Evolutionary conservation across 140 eudicot genomes (phyloP), one percentile per base, ranked within the genome.

Genomic region (Anethum foeniculum): DNA sequence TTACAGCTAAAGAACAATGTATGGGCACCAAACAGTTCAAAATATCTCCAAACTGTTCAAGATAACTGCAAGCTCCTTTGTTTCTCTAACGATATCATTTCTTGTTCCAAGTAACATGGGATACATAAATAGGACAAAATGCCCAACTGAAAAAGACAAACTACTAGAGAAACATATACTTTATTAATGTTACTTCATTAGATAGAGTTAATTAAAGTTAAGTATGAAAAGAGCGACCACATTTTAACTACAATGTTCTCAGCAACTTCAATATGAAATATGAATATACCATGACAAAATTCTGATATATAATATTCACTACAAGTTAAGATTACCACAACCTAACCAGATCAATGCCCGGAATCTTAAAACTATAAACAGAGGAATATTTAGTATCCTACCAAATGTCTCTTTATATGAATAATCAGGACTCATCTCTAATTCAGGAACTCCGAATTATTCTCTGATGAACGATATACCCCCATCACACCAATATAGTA

Each of bases 91-190:
- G 41, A 68, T 68, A 68, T 34, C 12, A 68, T 28, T 68, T 32
- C 23, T 68, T 68, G 43, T 34, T 68, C 43, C 43, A 30, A 68
- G 74, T 68, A 28, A 32, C 74, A 36, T 71, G 48, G 49, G 76
- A 78, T 76, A 78, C 28, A 30, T 56, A 82, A 18, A 49, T 54
- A 39, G 85, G 77, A 81, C 77, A 88, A 81, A 44, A 71, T 69
- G 86, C 73, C 85, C 9, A 84, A 75, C 85, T 60, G 79, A 49
- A 79, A 64, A 71, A 28, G 82, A 86, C 80, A 82, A 84, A 49
- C 78, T 71, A 51, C 72, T 41, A 30, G 56, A 80, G 38, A 30
- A 83, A 79, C 8, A 79, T 13, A 41, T 23, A 23, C 54, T 60
- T 43, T n/a, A 8, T 5, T 6, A 14, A 41, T 15, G 19, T 21